These are phyloP conservation scores for Calonectria hawksworthii DNA, from an alignment of 2,329 filamentous ascomycete species.

Conservation along the genomic window DNA sequence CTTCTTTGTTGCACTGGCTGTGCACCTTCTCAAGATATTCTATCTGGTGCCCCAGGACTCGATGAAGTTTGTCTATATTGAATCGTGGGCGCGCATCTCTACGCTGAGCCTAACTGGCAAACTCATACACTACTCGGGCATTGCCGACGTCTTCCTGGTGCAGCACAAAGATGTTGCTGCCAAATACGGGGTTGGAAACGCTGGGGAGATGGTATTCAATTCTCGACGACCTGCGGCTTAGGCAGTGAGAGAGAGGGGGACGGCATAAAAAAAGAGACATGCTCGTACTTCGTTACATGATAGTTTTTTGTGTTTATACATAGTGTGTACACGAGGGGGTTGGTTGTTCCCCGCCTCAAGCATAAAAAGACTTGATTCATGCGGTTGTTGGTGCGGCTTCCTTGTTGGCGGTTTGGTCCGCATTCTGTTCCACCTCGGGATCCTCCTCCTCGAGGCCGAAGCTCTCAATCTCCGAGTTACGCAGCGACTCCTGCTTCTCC, in stretches of 20 bases:
- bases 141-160: conserved; percentile 85
- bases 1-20: conserved; percentile 76
- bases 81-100: conserved; percentile 91
- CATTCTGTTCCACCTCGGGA: conserved; percentile 44
- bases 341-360: background rate
- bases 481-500: conserved; percentile 55
- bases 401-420: conserved; percentile 30
- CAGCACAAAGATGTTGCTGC: conserved; percentile 80
- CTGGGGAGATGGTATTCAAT: conserved; percentile 58
- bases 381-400: conserved; percentile 20
- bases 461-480: conserved; percentile 58
- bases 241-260: background rate
- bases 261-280: background rate
- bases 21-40: conserved; percentile 63
- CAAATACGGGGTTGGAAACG: conserved; percentile 56
- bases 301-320: conserved; percentile 35
- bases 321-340: conserved; percentile 35
- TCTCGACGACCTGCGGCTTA: conserved; percentile 43
- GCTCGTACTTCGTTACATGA: conserved; percentile 34
- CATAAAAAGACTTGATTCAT: conserved; percentile 32
- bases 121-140: conserved; percentile 72
- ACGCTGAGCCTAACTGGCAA: conserved; percentile 88
- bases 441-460: conserved; percentile 55
- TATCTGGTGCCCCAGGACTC: conserved; percentile 62
- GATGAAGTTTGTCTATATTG: conserved; percentile 86